phyloP scores from a whole-genome alignment of 2,329 filamentous ascomycete genomes.

The Pseudogymnoascus sp. region DNA sequence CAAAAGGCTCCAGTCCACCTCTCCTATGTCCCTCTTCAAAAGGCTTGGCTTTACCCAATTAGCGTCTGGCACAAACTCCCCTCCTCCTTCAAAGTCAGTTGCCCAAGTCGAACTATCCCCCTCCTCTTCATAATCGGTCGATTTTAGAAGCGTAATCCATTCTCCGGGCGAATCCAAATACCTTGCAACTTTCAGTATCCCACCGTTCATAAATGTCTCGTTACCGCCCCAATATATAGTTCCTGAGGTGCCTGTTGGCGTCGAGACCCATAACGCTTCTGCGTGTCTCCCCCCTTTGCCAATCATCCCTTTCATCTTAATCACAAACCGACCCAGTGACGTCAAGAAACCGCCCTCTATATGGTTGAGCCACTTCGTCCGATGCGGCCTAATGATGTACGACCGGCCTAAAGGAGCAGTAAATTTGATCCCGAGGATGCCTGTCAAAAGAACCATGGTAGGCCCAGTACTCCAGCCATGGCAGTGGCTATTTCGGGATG shows the following conservation, averaged over 20 bases:
- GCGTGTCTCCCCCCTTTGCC: slow-evolving; percentile 16
- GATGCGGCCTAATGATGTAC: slow-evolving; percentile 26
- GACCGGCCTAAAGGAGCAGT: slow-evolving; percentile 18
- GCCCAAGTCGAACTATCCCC: not conserved
- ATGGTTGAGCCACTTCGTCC: slow-evolving; percentile 18
- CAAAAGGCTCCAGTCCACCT: not conserved
- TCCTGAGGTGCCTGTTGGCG: slow-evolving; percentile 23
- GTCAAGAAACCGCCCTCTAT: slow-evolving; percentile 21
- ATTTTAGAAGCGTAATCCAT: not conserved
- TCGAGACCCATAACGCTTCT: slow-evolving; percentile 23
- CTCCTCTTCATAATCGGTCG: not conserved
- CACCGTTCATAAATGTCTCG: not conserved
- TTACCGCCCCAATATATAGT: slow-evolving; percentile 23
- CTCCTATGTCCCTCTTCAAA: not conserved
- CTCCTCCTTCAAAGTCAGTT: not conserved
- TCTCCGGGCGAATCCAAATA: not conserved
- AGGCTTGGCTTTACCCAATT: not conserved
- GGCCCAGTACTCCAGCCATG: slow-evolving; percentile 32
- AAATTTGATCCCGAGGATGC: slow-evolving; percentile 25
- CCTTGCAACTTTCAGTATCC: not conserved
- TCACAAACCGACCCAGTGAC: slow-evolving; percentile 18
- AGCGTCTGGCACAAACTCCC: not conserved
- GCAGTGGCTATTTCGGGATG: slow-evolving; percentile 28
- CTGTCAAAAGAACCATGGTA: slow-evolving; percentile 24
- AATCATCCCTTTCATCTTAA: slow-evolving; percentile 11